Evolutionary conservation across 352 stramenopile genomes (phyloP), one percentile per base, ranked within the genome.

Genomic region (Globisporangium nagaii): DNA sequence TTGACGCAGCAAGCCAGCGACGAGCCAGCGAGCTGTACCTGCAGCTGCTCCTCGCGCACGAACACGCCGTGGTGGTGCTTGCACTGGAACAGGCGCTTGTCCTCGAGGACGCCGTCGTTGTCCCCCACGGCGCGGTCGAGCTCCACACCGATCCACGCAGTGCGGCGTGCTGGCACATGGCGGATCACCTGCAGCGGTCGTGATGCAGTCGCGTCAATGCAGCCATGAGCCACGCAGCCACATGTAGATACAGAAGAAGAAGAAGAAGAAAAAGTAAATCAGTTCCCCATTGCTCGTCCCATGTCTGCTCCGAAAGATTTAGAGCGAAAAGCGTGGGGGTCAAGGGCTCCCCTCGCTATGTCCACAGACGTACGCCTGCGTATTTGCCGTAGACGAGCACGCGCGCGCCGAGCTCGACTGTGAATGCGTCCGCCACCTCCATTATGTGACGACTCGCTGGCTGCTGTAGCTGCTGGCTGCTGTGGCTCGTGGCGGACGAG

Each of bases 311-410:
- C 1, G 31, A 25, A 31, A 53, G 20, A 48, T 22, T n/a, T 17
- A 60, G 53, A 31, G 30, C 30, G 40, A 22, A n/a, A 52, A 40
- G 27, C n/a, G n/a, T n/a, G 36, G 28, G 17, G 1, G 19, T 2
- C 27, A 7, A 10, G 25, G 24, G 37, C 37, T 43, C 19, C 7
- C 24, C 17, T 5, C 17, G 37, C n/a, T 17, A 35, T 13, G 42
- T 7, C 22, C 11, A 49, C 24, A 40, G 1, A 74, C 73, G 56
- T 67, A 94, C 84, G 36, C 81, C 84, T 48, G 81, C 80, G 55
- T 90, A 76, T 52, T 92, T 92, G 62, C 81, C 76, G 57, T 73
- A 84, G 44, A 94, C 79, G 19, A 94, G 65, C 63, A 94, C 84
- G 47, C 71, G 78, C 27, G 56, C 63, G 32, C 70, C 71, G 22